A percentile compares a stretch with the other conserved stretches of the same genome.
Conservation (phyloP, 306 rosid species). For the Gynostemma pentaphyllum region DNA sequence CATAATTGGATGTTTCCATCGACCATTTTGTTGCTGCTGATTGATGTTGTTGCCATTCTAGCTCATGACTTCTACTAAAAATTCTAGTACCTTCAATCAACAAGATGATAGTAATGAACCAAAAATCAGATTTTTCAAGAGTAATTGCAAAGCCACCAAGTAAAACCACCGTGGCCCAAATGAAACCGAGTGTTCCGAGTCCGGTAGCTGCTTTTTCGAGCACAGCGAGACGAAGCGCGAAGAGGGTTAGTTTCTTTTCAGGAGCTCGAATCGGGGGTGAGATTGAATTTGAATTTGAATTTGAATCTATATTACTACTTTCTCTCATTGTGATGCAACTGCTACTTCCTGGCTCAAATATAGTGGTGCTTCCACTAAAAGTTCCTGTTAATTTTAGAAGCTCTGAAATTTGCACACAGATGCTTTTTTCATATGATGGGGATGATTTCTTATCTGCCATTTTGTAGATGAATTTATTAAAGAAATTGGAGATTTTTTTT, state of each 20-base stretch:
- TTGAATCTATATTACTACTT: slow-evolving; percentile 18
- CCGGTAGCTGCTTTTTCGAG: slow-evolving; percentile 86
- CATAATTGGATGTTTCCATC: too few species aligned
- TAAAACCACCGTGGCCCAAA: slow-evolving; percentile 94
- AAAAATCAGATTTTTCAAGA: slow-evolving; percentile 57
- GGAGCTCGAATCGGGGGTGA: slow-evolving; percentile 42
- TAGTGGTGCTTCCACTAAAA: slow-evolving; percentile 29
- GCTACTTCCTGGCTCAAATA: slow-evolving; percentile 44
- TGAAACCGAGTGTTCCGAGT: slow-evolving; percentile 80
- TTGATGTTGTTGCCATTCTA: slow-evolving; percentile 99
- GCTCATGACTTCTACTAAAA: slow-evolving; percentile 93
- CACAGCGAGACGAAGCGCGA: slow-evolving; percentile 76
- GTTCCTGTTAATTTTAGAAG: slow-evolving; percentile 30
- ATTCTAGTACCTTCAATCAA: slow-evolving; percentile 77
- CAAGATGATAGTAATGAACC: slow-evolving; percentile 78
- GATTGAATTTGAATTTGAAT: slow-evolving; percentile 12
- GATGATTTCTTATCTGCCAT: slow-evolving; percentile 37
- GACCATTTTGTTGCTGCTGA: slow-evolving; percentile 95
- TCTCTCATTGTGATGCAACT: slow-evolving; percentile 36
- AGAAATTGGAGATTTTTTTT: too few species aligned
- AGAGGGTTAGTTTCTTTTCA: slow-evolving; percentile 77
- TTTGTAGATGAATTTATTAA: too few species aligned
- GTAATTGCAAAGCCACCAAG: slow-evolving; percentile 85
- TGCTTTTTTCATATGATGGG: slow-evolving; percentile 24
- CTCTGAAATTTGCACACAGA: slow-evolving; percentile 36